Base-by-base conservation (phyloP, 805 yeast genomes). In the Helenozyma rhizophorensis region DNA sequence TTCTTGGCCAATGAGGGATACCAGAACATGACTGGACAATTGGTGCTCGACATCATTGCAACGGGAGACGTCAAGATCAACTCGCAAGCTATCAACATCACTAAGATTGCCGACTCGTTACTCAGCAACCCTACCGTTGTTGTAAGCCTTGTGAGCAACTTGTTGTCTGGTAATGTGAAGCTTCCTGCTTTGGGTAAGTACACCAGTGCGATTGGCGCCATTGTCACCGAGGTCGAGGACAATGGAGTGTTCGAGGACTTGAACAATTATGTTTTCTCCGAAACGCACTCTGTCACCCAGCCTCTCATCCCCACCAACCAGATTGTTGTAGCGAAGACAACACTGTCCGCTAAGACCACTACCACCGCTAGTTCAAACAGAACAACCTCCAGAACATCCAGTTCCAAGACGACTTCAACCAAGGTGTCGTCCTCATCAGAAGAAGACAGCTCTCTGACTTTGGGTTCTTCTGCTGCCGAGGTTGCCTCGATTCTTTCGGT, bases 181-280 rank as follows among this genome's bases (percentile, higher is more conserved):
- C 28, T 44, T 18, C 32, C 43, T 6, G 37, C 33, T 3, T 26
- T 50, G 16, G 54, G 53, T 21, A 53, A 56, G 39, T 65, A 65
- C 39, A 32, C 50, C 11, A 43, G 47, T 8, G 70, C 67, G 4
- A 32, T 64, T 14, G 42, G 44, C 28, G 51, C 40, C n/a, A 56
- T 64, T 12, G 29, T 63, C 25, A 25, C 31, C 5, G 67, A 56
- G 27, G 56, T 65, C 22, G 66, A 66, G 37, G 30, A 46, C 19
- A 50, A 49, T 25, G 71, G 71, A 6, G 48, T 62, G 8, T 66
- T 66, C 36, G 54, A 45, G 12, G 57, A 62, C 34, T 59, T 66
- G 51, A 66, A 66, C 45, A 34, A 51, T 27, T 56, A 50, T 27
- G 40, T 66, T 3, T 62, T 60, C 48, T 57, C 59, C 9, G 46